Percentiles rank a stretch among this genome's conserved stretches.
Evolutionary conservation across 331 rosid species (phyloP).

Genomic region (Dryas integrifolia): DNA sequence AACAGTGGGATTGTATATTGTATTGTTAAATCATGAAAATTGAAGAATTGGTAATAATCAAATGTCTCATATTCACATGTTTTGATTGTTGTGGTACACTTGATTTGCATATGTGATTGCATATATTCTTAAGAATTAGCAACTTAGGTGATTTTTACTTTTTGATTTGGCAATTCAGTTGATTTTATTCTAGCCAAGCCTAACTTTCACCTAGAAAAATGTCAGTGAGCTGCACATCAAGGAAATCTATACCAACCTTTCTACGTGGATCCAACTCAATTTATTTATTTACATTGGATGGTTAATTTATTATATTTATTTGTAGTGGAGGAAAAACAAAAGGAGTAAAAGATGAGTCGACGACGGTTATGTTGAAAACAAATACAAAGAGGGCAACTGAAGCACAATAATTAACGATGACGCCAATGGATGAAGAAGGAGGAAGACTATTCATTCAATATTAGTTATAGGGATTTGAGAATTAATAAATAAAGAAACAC

Average conservation of each 20-base stretch:
- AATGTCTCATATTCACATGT: too few relatives aligned
- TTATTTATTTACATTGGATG: background rate
- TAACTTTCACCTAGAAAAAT: too few relatives aligned
- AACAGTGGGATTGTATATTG: too few relatives aligned
- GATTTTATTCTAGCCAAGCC: background rate
- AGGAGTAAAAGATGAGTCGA: background rate
- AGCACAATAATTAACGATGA: slow-evolving; percentile 10
- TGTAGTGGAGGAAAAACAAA: background rate
- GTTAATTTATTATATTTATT: background rate
- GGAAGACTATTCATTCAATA: background rate
- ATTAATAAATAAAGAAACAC: too few relatives aligned
- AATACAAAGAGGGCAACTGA: background rate
- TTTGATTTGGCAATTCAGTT: too few relatives aligned
- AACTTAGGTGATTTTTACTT: too few relatives aligned
- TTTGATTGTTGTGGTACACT: too few relatives aligned
- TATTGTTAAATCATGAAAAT: too few relatives aligned
- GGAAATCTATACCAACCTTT: background rate
- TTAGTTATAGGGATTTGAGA: too few relatives aligned
- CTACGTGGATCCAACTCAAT: background rate
- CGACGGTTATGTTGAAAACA: background rate
- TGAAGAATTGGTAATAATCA: too few relatives aligned
- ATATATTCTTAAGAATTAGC: too few relatives aligned
- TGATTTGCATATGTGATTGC: too few relatives aligned
- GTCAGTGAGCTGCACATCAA: background rate
- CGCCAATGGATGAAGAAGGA: slow-evolving; percentile 13